Percentiles rank a stretch among this genome's conserved stretches.
phyloP scores from a whole-genome alignment of 306 rosid species.

The Astragalus glycyphyllos region DNA sequence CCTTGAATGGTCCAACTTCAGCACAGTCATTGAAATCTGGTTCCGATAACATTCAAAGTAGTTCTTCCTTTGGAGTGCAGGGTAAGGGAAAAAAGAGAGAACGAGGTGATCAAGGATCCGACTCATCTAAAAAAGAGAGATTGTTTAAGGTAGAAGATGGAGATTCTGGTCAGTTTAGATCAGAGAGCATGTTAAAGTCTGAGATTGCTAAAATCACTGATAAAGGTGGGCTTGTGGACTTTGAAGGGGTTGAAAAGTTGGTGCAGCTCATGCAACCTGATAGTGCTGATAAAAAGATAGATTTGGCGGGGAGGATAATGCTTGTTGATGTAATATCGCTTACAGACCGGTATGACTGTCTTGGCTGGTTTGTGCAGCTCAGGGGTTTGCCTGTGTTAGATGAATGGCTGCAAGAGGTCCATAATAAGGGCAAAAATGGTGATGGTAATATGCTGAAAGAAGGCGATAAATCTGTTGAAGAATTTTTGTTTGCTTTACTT shows the following conservation, averaged over 20 bases:
- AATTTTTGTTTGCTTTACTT: conserved; percentile 80
- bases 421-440: conserved; percentile 78
- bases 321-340: conserved; percentile 80
- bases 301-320: conserved; percentile 73
- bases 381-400: conserved; percentile 80
- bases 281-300: conserved; percentile 69
- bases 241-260: conserved; percentile 73
- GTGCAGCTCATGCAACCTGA: conserved; percentile 85
- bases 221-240: conserved; percentile 83
- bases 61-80: conserved; percentile 67
- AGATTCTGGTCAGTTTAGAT: conserved; percentile 67
- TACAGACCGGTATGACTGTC: conserved; percentile 80
- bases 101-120: conserved; percentile 75
- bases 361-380: conserved; percentile 71
- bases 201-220: conserved; percentile 87
- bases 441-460: conserved; percentile 63
- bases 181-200: conserved; percentile 64
- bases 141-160: conserved; percentile 68
- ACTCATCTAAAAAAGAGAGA: conserved; percentile 77
- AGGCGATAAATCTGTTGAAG: conserved; percentile 77
- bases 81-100: conserved; percentile 90
- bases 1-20: conserved; percentile 78
- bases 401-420: conserved; percentile 95
- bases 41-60: conserved; percentile 76
- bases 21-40: conserved; percentile 73